phyloP scores from a whole-genome alignment of 306 rosid species.

The Calophaca sinica region DNA sequence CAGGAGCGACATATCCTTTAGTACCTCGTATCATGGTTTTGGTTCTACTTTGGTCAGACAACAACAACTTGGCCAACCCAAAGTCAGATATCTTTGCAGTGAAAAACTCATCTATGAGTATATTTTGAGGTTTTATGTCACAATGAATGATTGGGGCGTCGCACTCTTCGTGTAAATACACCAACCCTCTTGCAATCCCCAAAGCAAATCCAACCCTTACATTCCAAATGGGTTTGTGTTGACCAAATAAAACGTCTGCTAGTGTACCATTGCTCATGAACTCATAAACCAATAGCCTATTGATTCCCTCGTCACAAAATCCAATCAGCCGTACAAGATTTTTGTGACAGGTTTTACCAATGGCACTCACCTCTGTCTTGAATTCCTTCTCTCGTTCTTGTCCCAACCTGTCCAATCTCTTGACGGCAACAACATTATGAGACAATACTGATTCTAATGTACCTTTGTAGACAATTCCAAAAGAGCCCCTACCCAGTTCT shows the following conservation, averaged over 20 bases:
- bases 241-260: slow-evolving; percentile 46
- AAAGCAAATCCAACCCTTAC: slow-evolving; percentile 48
- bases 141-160: slow-evolving; percentile 58
- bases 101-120: slow-evolving; percentile 49
- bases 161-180: slow-evolving; percentile 60
- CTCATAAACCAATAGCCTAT: slow-evolving; percentile 54
- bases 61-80: slow-evolving; percentile 55
- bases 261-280: slow-evolving; percentile 54
- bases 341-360: slow-evolving; percentile 52
- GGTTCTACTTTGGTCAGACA: slow-evolving; percentile 48
- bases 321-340: slow-evolving; percentile 59
- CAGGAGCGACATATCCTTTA: slow-evolving; percentile 53
- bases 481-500: too few species aligned
- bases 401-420: slow-evolving; percentile 48
- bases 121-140: slow-evolving; percentile 59
- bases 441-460: too few species aligned
- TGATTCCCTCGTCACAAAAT: slow-evolving; percentile 53
- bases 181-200: slow-evolving; percentile 55
- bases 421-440: slow-evolving; percentile 36
- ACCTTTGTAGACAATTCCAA: too few species aligned
- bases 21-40: slow-evolving; percentile 51
- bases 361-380: slow-evolving; percentile 42
- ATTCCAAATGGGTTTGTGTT: slow-evolving; percentile 51
- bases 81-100: slow-evolving; percentile 51
- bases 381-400: slow-evolving; percentile 52